These are phyloP conservation scores for Spathaspora passalidarum DNA, from an alignment of 805 yeast genomes.

Conservation along the genomic window DNA sequence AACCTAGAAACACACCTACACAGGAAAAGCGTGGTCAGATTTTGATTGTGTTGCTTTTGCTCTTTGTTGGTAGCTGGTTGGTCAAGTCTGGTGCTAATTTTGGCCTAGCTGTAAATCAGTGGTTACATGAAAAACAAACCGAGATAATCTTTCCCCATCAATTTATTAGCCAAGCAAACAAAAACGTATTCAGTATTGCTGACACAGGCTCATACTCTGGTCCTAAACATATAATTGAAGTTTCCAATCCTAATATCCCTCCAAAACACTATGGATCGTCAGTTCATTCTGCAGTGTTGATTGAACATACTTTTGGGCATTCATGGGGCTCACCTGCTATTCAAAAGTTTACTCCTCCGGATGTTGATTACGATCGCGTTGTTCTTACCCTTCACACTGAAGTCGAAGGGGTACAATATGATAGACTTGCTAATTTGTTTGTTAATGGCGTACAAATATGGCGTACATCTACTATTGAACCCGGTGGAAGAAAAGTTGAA, in stretches of 20 bases:
- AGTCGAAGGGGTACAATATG: constrained; percentile 61
- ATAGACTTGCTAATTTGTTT: constrained; percentile 62
- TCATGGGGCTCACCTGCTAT: constrained; percentile 59
- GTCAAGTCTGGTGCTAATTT: neutral
- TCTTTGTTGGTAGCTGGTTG: neutral
- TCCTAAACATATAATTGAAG: constrained; percentile 21
- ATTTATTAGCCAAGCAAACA: neutral
- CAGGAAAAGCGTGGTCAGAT: neutral
- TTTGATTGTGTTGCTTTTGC: neutral
- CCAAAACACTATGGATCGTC: constrained; percentile 24
- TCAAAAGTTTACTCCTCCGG: constrained; percentile 43
- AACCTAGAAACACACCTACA: neutral
- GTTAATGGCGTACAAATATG: constrained; percentile 66
- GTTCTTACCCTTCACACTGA: constrained; percentile 51
- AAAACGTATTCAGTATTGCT: constrained; percentile 2
- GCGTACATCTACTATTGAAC: constrained; percentile 78
- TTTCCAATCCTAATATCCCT: constrained; percentile 25
- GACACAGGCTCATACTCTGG: constrained; percentile 2
- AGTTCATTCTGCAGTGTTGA: constrained; percentile 37
- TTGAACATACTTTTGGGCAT: constrained; percentile 51
- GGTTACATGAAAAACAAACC: neutral
- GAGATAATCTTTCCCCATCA: neutral
- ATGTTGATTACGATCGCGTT: constrained; percentile 46
- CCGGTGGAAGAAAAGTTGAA: constrained; percentile 44
- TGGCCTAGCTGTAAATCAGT: neutral